A percentile compares a stretch with the other conserved stretches of the same genome.
phyloP scores from a whole-genome alignment of 257 asterid species.

The Solanum dulcamara region DNA sequence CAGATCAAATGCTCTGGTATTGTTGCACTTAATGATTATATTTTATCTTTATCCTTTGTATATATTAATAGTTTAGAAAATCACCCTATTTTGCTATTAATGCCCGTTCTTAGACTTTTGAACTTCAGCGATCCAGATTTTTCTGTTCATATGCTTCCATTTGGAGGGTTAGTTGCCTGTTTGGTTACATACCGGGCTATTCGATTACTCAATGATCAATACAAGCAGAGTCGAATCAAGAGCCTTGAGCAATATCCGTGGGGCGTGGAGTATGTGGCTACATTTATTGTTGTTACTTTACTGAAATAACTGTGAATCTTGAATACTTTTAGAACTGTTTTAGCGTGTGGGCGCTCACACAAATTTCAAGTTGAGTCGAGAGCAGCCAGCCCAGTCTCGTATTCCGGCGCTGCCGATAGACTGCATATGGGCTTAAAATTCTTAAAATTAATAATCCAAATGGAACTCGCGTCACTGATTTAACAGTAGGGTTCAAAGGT shows the following conservation, averaged over 20 bases:
- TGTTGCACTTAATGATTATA: background rate
- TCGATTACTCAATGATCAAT: background rate
- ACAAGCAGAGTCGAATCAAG: background rate
- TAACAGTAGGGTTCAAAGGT: too few species aligned
- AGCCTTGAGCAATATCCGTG: background rate
- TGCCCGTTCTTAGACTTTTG: background rate
- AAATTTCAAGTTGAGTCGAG: background rate
- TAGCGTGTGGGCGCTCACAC: background rate
- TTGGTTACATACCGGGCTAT: background rate
- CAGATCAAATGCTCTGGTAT: background rate
- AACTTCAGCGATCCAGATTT: background rate
- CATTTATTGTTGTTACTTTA: background rate
- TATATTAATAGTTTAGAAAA: background rate
- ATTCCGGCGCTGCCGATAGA: background rate
- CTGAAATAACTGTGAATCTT: background rate
- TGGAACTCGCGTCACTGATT: too few species aligned
- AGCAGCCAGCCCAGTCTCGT: background rate
- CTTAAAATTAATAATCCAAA: too few species aligned
- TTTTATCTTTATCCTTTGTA: background rate
- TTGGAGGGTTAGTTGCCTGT: background rate
- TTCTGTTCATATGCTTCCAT: background rate
- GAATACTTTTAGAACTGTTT: background rate
- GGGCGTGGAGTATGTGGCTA: background rate
- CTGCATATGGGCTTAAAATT: background rate
- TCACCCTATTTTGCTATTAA: background rate